phyloP scores from a whole-genome alignment of 495 filamentous ascomycete species.

The Massariosphaeria phaeospora region DNA sequence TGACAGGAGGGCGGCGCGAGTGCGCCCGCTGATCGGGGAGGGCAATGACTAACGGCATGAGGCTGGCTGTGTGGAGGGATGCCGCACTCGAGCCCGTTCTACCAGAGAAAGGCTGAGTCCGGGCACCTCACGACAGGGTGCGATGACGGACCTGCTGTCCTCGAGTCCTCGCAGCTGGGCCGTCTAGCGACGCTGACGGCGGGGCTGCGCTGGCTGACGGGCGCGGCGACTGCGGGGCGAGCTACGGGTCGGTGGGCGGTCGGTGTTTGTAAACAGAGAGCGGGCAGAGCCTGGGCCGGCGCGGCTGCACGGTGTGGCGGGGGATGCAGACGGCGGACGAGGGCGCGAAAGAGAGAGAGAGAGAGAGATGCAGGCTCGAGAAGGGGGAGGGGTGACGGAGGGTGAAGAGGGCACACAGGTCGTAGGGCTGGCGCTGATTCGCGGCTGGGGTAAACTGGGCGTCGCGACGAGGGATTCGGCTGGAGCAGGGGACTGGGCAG shows the following conservation, averaged over 20 bases:
- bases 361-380: background rate
- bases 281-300: background rate
- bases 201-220: constrained; percentile 16
- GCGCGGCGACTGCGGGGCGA: background rate
- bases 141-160: constrained; percentile 30
- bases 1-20: constrained; percentile 19
- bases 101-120: constrained; percentile 32
- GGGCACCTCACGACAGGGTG: constrained; percentile 20
- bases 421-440: constrained; percentile 29
- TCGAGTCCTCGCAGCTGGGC: background rate
- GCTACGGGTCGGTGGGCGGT: background rate
- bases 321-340: background rate
- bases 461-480: constrained; percentile 12
- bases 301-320: constrained; percentile 11
- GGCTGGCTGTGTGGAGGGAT: constrained; percentile 20
- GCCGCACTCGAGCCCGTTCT: constrained; percentile 31
- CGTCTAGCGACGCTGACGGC: constrained; percentile 5
- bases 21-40: constrained; percentile 30
- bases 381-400: constrained; percentile 19
- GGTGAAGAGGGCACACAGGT: background rate
- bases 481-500: constrained; percentile 23
- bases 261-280: constrained; percentile 27
- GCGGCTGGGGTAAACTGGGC: constrained; percentile 21
- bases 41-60: constrained; percentile 36
- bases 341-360: background rate